These are phyloP conservation scores for Colletotrichum caudatum DNA, from an alignment of 2,329 filamentous ascomycete species.

Conservation along the genomic window DNA sequence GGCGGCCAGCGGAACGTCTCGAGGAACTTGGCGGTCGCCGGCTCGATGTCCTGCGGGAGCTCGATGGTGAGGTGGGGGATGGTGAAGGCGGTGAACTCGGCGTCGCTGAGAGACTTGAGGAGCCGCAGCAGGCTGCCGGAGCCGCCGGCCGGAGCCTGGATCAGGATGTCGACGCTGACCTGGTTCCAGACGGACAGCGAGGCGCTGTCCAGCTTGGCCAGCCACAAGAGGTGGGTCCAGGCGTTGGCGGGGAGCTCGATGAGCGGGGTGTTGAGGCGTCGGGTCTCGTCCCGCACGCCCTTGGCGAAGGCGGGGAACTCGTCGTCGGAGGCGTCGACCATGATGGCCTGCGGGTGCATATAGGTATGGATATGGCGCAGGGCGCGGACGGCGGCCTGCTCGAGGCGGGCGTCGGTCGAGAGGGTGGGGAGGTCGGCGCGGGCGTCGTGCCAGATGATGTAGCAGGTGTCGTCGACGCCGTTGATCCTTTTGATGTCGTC, in stretches of 20 bases:
- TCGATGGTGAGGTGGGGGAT: constrained; percentile 86
- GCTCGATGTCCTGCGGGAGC: constrained; percentile 78
- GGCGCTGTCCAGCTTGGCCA: constrained; percentile 79
- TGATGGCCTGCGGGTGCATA: constrained; percentile 81
- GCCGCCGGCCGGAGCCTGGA: constrained; percentile 78
- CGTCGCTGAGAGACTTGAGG: constrained; percentile 78
- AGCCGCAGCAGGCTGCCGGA: constrained; percentile 82
- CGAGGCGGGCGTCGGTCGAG: constrained; percentile 78
- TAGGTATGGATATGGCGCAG: constrained; percentile 79
- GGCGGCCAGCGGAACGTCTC: constrained; percentile 77
- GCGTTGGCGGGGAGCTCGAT: constrained; percentile 79
- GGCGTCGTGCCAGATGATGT: constrained; percentile 76
- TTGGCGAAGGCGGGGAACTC: constrained; percentile 78
- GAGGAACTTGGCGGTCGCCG: constrained; percentile 72
- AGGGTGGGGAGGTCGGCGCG: constrained; percentile 78
- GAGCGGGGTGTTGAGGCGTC: constrained; percentile 67
- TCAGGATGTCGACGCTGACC: constrained; percentile 82
- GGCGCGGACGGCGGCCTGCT: constrained; percentile 71
- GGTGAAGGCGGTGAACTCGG: constrained; percentile 79
- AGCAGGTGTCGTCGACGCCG: constrained; percentile 78
- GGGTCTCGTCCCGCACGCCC: constrained; percentile 68
- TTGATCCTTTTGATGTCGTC: constrained; percentile 81
- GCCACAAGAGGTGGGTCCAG: constrained; percentile 77
- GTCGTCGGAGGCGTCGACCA: constrained; percentile 74
- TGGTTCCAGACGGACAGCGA: constrained; percentile 83